Percentiles rank a stretch among this genome's conserved stretches.
Evolutionary conservation across 2,329 filamentous ascomycete genomes (phyloP).

Genomic region (Botrytis tulipae): DNA sequence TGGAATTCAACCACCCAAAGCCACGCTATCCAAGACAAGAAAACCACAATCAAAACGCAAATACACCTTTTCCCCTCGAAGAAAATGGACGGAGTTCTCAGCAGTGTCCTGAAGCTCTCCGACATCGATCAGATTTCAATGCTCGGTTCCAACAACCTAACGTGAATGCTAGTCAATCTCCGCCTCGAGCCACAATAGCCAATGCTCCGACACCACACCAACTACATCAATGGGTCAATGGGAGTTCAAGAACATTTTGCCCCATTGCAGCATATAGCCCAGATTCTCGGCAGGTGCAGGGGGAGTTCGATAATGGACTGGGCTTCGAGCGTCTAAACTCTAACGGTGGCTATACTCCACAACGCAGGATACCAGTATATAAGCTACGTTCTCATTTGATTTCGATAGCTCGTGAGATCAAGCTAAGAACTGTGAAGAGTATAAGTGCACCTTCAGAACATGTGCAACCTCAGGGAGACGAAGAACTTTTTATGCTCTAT

Average conservation of each 20-base stretch:
- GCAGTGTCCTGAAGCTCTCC: neutral
- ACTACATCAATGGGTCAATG: neutral
- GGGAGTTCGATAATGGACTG: neutral
- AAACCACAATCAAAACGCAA: rapidly evolving
- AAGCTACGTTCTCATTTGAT: neutral
- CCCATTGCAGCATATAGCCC: neutral
- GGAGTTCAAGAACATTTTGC: neutral
- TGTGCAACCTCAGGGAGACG: neutral
- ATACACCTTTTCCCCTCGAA: neutral
- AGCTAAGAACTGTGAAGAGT: neutral
- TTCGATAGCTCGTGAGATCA: neutral
- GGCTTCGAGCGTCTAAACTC: too few species aligned
- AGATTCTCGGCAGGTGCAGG: neutral
- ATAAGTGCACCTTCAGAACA: neutral
- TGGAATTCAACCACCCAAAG: neutral
- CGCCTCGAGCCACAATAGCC: neutral
- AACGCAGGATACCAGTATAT: rapidly evolving
- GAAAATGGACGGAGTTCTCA: neutral
- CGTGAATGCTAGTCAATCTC: neutral
- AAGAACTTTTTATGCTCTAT: neutral
- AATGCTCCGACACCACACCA: neutral
- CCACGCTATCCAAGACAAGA: neutral
- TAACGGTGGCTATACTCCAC: too few species aligned
- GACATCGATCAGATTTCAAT: neutral
- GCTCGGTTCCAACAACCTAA: neutral